Evolutionary conservation across 176 grass and related monocot species (phyloP).

Genomic region (Aechmea fasciata): DNA sequence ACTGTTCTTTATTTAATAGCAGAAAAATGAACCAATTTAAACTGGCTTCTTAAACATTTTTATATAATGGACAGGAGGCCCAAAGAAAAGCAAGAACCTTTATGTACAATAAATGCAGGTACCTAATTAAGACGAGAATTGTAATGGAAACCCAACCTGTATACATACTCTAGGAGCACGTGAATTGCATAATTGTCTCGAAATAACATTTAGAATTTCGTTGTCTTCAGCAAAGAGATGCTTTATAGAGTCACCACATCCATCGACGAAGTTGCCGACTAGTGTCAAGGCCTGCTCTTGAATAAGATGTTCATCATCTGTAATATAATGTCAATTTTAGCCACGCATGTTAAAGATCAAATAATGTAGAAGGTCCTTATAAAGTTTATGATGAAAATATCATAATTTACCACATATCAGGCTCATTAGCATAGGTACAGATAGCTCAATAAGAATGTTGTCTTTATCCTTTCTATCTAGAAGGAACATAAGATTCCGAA

Average conservation of each 20-base stretch:
- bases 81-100: background rate
- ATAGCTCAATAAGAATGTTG: constrained; percentile 68
- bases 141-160: constrained; percentile 48
- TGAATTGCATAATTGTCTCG: constrained; percentile 57
- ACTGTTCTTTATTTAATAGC: too few relatives aligned
- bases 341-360: constrained; percentile 10
- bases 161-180: constrained; percentile 49
- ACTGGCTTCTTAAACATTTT: too few relatives aligned
- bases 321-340: constrained; percentile 17
- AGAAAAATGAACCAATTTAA: too few relatives aligned
- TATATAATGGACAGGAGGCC: background rate
- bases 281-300: constrained; percentile 88
- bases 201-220: constrained; percentile 59
- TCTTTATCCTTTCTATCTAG: constrained; percentile 72
- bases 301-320: constrained; percentile 85
- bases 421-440: constrained; percentile 51
- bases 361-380: constrained; percentile 1
- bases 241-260: constrained; percentile 42
- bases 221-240: constrained; percentile 59
- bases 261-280: constrained; percentile 77
- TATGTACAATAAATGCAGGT: background rate
- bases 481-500: constrained; percentile 95
- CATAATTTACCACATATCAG: constrained; percentile 68
- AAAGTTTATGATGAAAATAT: constrained; percentile 5
- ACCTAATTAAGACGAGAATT: background rate